These are phyloP conservation scores for Pyrus hybrid DNA, from an alignment of 331 rosid genomes.

Conservation along the genomic window DNA sequence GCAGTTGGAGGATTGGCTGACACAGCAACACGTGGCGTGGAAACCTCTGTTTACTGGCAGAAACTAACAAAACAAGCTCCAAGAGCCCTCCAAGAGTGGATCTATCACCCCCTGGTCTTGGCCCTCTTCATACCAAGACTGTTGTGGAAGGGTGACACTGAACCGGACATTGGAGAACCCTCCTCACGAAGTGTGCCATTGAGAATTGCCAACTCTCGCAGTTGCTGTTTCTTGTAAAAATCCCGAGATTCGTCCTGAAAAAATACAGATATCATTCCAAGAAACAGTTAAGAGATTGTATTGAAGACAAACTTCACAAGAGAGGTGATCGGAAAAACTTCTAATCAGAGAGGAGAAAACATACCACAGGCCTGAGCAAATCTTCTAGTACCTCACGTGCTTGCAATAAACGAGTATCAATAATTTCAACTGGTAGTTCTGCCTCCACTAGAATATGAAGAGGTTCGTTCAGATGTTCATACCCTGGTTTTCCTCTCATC, in stretches of 20 bases:
- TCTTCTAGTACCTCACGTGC: conserved; percentile 83
- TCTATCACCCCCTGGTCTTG: conserved; percentile 45
- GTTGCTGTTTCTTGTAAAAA: conserved; percentile 96
- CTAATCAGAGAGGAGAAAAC: neutral
- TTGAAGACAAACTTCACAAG: neutral
- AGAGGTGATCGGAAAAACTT: neutral
- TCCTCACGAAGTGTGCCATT: conserved; percentile 94
- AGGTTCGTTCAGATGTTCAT: conserved; percentile 95
- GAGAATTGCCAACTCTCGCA: conserved; percentile 81
- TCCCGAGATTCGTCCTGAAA: conserved; percentile 90
- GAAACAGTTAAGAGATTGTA: neutral
- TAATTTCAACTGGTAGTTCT: conserved; percentile 82
- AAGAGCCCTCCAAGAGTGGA: conserved; percentile 16
- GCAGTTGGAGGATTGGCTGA: conserved; percentile 30
- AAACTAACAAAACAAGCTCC: conserved; percentile 21
- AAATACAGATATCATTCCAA: neutral
- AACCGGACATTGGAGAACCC: conserved; percentile 95
- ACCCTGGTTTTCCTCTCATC: conserved; percentile 96
- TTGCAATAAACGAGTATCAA: conserved; percentile 84
- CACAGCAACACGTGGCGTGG: conserved; percentile 17
- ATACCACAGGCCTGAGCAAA: conserved; percentile 83
- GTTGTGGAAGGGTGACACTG: conserved; percentile 88
- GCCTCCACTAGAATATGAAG: conserved; percentile 95
- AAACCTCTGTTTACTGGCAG: conserved; percentile 21
- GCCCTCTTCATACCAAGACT: conserved; percentile 99